A percentile compares a stretch with the other conserved stretches of the same genome.
These are phyloP conservation scores for Macroventuria anomochaeta DNA, from an alignment of 2,329 filamentous ascomycete species.

Conservation along the genomic window DNA sequence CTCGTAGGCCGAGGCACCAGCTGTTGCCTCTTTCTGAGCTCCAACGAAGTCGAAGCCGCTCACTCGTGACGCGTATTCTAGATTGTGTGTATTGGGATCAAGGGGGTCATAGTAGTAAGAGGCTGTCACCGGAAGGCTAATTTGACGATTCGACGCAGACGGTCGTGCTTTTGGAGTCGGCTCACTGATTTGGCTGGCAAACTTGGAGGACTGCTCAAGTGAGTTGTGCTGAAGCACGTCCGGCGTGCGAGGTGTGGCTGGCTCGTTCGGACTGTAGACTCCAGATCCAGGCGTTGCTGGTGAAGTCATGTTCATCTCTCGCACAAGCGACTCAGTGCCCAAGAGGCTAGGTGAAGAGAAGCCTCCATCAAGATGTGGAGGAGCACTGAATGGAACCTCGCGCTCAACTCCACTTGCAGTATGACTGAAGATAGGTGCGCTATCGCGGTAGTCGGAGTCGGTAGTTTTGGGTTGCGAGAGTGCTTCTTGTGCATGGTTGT, in stretches of 20 bases:
- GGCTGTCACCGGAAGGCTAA: constrained; percentile 52
- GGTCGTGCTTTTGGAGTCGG: constrained; percentile 47
- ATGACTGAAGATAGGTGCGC: constrained; percentile 16
- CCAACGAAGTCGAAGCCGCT: constrained; percentile 53
- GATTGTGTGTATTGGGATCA: constrained; percentile 54
- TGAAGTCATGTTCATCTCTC: constrained; percentile 58
- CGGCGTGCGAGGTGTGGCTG: constrained; percentile 48
- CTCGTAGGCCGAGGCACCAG: constrained; percentile 32
- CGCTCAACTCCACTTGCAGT: constrained; percentile 20
- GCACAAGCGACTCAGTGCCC: constrained; percentile 56
- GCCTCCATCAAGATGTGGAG: constrained; percentile 31
- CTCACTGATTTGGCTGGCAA: constrained; percentile 44
- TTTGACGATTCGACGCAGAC: constrained; percentile 51
- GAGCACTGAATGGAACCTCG: constrained; percentile 23
- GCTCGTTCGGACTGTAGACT: constrained; percentile 45
- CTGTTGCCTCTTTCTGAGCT: constrained; percentile 24
- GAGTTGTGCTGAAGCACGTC: constrained; percentile 45
- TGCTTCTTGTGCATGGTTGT: constrained; percentile 38
- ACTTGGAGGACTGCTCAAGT: constrained; percentile 31
- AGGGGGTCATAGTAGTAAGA: constrained; percentile 55
- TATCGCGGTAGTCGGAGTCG: constrained; percentile 11
- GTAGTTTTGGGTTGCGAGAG: constrained; percentile 29
- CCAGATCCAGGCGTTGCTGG: constrained; percentile 50
- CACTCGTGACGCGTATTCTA: constrained; percentile 55
- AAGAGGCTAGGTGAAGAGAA: constrained; percentile 52